Evolutionary conservation across 805 yeast genomes (phyloP), one percentile per base, ranked within the genome.

Genomic region (Ascoidea asiatica): DNA sequence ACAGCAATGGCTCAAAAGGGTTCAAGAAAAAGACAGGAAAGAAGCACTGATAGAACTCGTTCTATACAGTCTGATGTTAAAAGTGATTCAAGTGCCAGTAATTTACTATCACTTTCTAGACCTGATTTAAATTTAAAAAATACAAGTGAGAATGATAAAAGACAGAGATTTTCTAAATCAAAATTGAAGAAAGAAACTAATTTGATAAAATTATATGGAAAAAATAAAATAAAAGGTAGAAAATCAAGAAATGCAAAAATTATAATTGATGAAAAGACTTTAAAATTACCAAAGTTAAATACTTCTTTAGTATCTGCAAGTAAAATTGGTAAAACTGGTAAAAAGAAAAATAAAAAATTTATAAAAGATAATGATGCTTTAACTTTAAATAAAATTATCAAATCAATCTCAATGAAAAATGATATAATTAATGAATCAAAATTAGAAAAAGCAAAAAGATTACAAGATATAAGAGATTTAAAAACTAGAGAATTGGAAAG

Each of bases 391-490:
- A 71, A 94, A 60, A 69, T 90, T 48, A 77, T 89, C 43, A 81
- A 79, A 51, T 76, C 81, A 29, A 87, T 92, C 45, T 88, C 87
- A 54, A 95, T 88, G 57, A 75, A 80, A 48, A 71, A 79, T 51
- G 97, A 90, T 49, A 72, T 75, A 39, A 73, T 77, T 6, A 79
- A 81, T 53, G 95, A 89, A 56, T 82, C 95, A 52, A 92, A 88
- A 62, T 67, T 92, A 46, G 98, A 90, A 58, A 86, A 85, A 57
- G 80, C 95, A 0, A 77, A 85, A 57, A 79, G 95, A 61, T 69
- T 92, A 41, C 97, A 90, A 61, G 95, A 85, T 53, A 75, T 90
- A 47, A 73, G 98, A 56, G 95, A 87, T 39, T 67, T 87, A 51
- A 86, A 83, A 66, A 77, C 86, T 56, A 72, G 80, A 62, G 97